Percentiles rank a stretch among this genome's conserved stretches.
Conservation (phyloP, 2,329 filamentous ascomycete genomes). For the Phoma herbarum region DNA sequence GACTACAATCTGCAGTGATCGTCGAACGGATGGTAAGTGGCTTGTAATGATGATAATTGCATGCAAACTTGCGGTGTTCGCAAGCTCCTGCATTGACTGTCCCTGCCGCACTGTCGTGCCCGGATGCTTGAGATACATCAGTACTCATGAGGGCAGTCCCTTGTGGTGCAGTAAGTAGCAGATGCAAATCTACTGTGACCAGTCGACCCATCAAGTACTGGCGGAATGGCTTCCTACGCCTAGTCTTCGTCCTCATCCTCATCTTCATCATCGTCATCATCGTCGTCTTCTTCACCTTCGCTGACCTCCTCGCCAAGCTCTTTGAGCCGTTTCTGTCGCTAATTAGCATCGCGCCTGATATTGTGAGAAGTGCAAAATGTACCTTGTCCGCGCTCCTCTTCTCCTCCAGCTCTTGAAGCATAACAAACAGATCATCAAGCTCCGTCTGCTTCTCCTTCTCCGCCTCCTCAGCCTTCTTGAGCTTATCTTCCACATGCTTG, state of each 20-base stretch:
- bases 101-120: too few relatives aligned
- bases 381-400: slow-evolving; percentile 54
- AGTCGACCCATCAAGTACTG: not conserved
- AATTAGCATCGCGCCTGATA: slow-evolving; percentile 20
- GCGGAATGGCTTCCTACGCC: not conserved
- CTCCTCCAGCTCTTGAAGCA: slow-evolving; percentile 58
- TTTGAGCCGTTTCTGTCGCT: slow-evolving; percentile 56
- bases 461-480: slow-evolving; percentile 46
- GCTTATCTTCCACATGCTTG: slow-evolving; percentile 37
- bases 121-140: too few relatives aligned
- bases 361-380: not conserved
- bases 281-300: slow-evolving; percentile 53
- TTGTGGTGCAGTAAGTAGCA: not conserved
- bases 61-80: too few relatives aligned
- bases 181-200: not conserved
- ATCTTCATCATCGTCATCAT: slow-evolving; percentile 41
- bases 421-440: slow-evolving; percentile 59
- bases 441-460: slow-evolving; percentile 56
- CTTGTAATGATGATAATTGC: not conserved
- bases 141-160: not conserved
- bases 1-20: not conserved
- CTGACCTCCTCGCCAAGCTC: slow-evolving; percentile 56
- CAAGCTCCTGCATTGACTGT: too few relatives aligned
- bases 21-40: not conserved
- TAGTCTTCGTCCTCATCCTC: slow-evolving; percentile 21